A percentile compares a stretch with the other conserved stretches of the same genome.
Evolutionary conservation across 2,329 filamentous ascomycete genomes (phyloP).

Genomic region (Nothophaeocryptopus gaeumannii): DNA sequence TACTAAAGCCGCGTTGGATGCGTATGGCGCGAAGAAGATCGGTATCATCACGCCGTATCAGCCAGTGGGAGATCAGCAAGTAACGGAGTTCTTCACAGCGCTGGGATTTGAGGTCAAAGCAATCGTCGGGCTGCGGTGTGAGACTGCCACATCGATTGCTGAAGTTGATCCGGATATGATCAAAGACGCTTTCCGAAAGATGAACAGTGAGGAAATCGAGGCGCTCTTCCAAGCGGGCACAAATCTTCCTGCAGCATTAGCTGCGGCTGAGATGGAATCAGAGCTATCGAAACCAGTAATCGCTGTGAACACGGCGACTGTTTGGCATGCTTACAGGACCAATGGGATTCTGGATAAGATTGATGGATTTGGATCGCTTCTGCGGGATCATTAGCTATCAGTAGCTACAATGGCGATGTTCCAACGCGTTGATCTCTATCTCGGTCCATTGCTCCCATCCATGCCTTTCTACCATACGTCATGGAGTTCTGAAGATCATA

Average conservation of each 20-base stretch:
- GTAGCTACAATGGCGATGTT: too few relatives aligned
- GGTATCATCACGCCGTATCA: constrained; percentile 15
- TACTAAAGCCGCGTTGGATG: constrained; percentile 8
- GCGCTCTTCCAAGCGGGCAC: constrained; percentile 13
- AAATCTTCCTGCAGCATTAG: constrained; percentile 9
- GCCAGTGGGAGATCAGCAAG: constrained; percentile 13
- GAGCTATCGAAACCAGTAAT: constrained; percentile 12
- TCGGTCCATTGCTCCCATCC: too few relatives aligned
- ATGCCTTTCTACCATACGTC: too few relatives aligned
- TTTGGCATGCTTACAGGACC: constrained; percentile 15
- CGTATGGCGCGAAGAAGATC: constrained; percentile 13
- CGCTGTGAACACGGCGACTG: constrained; percentile 12
- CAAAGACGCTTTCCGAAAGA: constrained; percentile 11
- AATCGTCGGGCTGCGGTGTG: constrained; percentile 10
- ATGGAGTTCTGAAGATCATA: too few relatives aligned
- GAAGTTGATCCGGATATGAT: constrained; percentile 8
- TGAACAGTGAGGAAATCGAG: constrained; percentile 9
- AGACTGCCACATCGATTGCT: constrained; percentile 12
- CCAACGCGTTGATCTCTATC: too few relatives aligned
- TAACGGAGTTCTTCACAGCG: constrained; percentile 10
- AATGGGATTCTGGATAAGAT: constrained; percentile 11
- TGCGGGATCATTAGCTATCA: constrained; percentile 6
- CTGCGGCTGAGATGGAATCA: constrained; percentile 15
- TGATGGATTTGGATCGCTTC: constrained; percentile 9
- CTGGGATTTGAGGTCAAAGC: constrained; percentile 8